Evolutionary conservation across 768 basidiomycete species (phyloP), one percentile per base, ranked within the genome.

Genomic region (Terana coerulea): DNA sequence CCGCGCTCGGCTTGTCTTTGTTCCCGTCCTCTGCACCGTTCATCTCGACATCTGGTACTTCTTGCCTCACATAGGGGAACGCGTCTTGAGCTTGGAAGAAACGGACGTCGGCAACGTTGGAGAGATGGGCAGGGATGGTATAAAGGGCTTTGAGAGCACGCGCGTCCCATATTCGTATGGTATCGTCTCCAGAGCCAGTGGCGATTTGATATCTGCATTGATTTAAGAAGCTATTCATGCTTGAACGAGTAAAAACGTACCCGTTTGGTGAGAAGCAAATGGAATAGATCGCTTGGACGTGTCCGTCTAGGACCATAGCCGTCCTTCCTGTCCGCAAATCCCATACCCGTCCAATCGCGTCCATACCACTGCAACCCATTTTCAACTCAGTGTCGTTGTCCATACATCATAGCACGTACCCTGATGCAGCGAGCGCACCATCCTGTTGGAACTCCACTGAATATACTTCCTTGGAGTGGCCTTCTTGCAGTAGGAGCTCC

Each of bases 81-180:
- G 76, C 17, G 37, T 80, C 80, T 36, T 84, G 77, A 9, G 79
- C 76, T 40, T 84, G 80, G 82, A 95, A 98, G 75, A 98, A 99
- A 26, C 90, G 87, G 37, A 99, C 79, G 61, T 99, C 97, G 14
- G 95, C 88, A 46, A 98, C 88, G 65, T 95, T 95, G 49, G 90
- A 94, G 30, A 87, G 79, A 73, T 99, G 97, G 0, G 94, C 97
- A 1, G 95, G 95, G 59, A 98, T 97, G 35, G 92, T 98, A 68
- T 97, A 93, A 10, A 94, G 72, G n/a, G 92, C 84, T 59, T 87
- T 92, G 28, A 97, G 77, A 14, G 90, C 88, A 33, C 97, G 86
- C 74, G 98, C 84, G 71, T 99, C 97, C 97, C 97, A 99, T 75
- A 98, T 91, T 42, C 95, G 88, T 62, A 99, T 88, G 0, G 97